phyloP scores from a whole-genome alignment of 352 stramenopile species.

The Pythium utonaiense region DNA sequence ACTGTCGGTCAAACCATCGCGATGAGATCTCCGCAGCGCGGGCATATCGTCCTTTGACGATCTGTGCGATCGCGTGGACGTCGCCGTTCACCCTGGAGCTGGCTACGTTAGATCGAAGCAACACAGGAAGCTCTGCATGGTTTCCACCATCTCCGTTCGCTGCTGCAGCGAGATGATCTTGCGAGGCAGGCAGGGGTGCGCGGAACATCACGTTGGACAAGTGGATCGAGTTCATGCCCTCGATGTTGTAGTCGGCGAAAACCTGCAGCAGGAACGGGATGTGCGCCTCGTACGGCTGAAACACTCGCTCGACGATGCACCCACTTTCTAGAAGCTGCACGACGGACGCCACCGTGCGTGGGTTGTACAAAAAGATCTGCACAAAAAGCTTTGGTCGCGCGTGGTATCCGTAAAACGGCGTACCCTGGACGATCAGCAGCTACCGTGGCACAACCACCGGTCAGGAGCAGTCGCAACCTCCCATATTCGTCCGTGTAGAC shows the following conservation, averaged over 20 bases:
- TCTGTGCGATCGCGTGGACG: slow-evolving; percentile 19
- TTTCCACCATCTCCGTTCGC: not conserved
- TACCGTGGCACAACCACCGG: slow-evolving; percentile 18
- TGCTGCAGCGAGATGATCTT: slow-evolving; percentile 41
- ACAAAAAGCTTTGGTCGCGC: slow-evolving; percentile 71
- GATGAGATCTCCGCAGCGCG: slow-evolving; percentile 26
- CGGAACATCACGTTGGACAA: slow-evolving; percentile 75
- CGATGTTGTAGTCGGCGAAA: slow-evolving; percentile 91
- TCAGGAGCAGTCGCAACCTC: not conserved
- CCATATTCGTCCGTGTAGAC: not conserved
- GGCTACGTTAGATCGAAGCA: slow-evolving; percentile 40
- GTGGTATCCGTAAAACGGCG: slow-evolving; percentile 90
- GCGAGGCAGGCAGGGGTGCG: slow-evolving; percentile 52
- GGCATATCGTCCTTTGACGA: slow-evolving; percentile 20
- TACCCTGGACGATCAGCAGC: slow-evolving; percentile 85
- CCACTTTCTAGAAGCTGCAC: slow-evolving; percentile 86
- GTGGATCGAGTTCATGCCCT: slow-evolving; percentile 88
- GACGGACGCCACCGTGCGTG: slow-evolving; percentile 45
- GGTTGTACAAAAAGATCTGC: slow-evolving; percentile 89
- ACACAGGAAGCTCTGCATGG: slow-evolving; percentile 25
- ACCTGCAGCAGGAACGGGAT: slow-evolving; percentile 88
- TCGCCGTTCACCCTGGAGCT: slow-evolving; percentile 19
- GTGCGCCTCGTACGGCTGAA: slow-evolving; percentile 89
- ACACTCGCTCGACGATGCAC: slow-evolving; percentile 55
- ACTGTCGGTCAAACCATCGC: slow-evolving; percentile 69